These are phyloP conservation scores for Rhodotorula paludigena DNA, from an alignment of 768 basidiomycete species.

Conservation along the genomic window DNA sequence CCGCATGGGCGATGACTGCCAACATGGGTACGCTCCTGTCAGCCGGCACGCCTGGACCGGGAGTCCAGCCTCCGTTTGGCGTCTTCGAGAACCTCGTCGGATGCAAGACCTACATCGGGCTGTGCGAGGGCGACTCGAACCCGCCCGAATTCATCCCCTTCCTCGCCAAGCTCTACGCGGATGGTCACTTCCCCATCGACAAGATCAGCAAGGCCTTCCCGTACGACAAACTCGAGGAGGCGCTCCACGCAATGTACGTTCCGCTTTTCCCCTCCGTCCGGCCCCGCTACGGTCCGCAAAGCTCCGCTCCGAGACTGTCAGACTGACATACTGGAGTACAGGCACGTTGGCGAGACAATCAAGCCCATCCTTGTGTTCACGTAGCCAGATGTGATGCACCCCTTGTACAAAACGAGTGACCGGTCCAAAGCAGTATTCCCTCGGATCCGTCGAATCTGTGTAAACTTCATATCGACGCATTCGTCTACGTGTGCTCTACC, in stretches of 20 bases:
- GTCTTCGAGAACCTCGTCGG: slow-evolving; percentile 29
- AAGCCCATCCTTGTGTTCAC: slow-evolving; percentile 40
- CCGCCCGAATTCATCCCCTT: slow-evolving; percentile 10
- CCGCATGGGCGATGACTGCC: slow-evolving; percentile 21
- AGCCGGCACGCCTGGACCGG: slow-evolving; percentile 27
- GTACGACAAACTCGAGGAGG: slow-evolving; percentile 40
- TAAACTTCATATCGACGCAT: too few species aligned
- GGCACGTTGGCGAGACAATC: slow-evolving; percentile 39
- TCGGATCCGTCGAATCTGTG: too few species aligned
- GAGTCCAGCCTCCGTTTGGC: slow-evolving; percentile 7
- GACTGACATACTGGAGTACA: neutral
- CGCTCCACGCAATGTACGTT: slow-evolving; percentile 38
- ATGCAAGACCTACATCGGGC: slow-evolving; percentile 14
- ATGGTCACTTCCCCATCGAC: slow-evolving; percentile 44
- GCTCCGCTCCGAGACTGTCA: too few species aligned
- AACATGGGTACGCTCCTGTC: slow-evolving; percentile 13
- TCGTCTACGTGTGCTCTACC: too few species aligned
- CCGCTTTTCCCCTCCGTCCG: neutral
- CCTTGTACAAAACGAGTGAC: too few species aligned
- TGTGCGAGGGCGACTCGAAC: slow-evolving; percentile 39
- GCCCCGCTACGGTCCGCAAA: neutral
- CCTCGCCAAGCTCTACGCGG: slow-evolving; percentile 33
- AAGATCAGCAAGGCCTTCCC: slow-evolving; percentile 36
- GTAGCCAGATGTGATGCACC: too few species aligned
- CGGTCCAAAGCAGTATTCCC: too few species aligned